Base-by-base conservation (phyloP, 2,329 filamentous ascomycete species). In the Nothophoma quercina region DNA sequence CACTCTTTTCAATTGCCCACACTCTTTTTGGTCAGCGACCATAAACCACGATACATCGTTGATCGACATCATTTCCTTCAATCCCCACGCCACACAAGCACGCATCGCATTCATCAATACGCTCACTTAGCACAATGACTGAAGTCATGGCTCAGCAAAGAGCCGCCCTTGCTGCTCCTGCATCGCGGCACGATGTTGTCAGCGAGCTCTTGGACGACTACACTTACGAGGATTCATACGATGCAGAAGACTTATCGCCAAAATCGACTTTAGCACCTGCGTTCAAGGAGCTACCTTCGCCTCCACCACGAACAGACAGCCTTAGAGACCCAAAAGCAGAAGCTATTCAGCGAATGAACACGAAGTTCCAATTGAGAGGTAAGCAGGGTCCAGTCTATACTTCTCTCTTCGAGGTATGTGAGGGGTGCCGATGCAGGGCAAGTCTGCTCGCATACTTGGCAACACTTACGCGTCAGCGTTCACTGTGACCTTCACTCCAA, bases 151-250 rank as follows among this genome's bases (percentile, higher is more conserved):
- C 59, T 23, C 69, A 64, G 32, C 60, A 60, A 34, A 58, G 58
- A 42, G 59, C 60, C 42, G 54, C 51, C 22, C 59, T 66, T 9
- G 49, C 56, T 22, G 65, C 69, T 42, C 67, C 70, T 18, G 55
- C 69, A 16, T 64, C 62, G 28, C 68, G 72, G 57, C 70, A 74
- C 48, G 73, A 75, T 50, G 60, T 75, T 22, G 63, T 75, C 58
- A 74, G 71, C 65, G 67, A 69, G 47, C 59, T 75, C 33, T 58
- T 75, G 34, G 71, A 70, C 52, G 71, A 69, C n/a, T 75, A 75
- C 58, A 69, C 67, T 18, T 70, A 57, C 38, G 45, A 49, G 8
- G 42, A 51, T 5, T 67, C 64, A 4, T 72, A 72, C 44, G 61
- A 50, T 18, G 61, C 54, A 43, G 60, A 65, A 29, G 55, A 53